A percentile compares a stretch with the other conserved stretches of the same genome.
Conservation (phyloP, 148 eudicot genomes). For the Hydrangea macrophylla region DNA sequence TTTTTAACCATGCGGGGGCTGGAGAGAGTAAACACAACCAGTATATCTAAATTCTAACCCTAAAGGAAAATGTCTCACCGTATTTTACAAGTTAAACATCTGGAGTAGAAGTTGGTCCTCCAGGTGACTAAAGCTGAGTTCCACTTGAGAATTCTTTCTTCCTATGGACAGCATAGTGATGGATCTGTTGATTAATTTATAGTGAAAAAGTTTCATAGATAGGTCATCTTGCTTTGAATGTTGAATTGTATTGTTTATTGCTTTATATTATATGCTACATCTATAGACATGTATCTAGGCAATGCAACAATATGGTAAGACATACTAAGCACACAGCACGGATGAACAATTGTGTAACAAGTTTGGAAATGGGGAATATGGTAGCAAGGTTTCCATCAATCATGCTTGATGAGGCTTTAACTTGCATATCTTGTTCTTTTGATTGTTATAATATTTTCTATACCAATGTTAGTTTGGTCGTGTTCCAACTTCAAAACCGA, state of each 20-base stretch:
- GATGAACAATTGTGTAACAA: not conserved
- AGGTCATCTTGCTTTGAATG: no score
- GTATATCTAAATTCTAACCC: no score
- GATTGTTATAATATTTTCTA: no score
- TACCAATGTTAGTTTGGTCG: not conserved
- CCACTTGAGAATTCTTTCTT: no score
- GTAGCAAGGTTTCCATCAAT: not conserved
- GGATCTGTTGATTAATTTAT: no score
- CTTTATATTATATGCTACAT: not conserved
- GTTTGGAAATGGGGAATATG: not conserved
- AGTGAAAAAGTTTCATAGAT: no score
- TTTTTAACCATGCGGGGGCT: no score
- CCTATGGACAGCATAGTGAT: no score
- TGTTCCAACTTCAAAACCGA: not conserved
- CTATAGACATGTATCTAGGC: not conserved
- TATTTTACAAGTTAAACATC: not conserved
- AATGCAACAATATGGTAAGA: not conserved
- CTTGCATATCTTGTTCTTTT: no score
- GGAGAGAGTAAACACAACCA: no score
- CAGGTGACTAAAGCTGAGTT: not conserved
- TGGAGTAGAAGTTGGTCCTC: not conserved
- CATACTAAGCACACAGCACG: not conserved
- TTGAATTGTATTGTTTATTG: not conserved
- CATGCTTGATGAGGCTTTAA: not conserved
- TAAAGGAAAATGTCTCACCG: not conserved